Evolutionary conservation across 768 basidiomycete genomes (phyloP), one percentile per base, ranked within the genome.

Genomic region (Tulasnella sp.): DNA sequence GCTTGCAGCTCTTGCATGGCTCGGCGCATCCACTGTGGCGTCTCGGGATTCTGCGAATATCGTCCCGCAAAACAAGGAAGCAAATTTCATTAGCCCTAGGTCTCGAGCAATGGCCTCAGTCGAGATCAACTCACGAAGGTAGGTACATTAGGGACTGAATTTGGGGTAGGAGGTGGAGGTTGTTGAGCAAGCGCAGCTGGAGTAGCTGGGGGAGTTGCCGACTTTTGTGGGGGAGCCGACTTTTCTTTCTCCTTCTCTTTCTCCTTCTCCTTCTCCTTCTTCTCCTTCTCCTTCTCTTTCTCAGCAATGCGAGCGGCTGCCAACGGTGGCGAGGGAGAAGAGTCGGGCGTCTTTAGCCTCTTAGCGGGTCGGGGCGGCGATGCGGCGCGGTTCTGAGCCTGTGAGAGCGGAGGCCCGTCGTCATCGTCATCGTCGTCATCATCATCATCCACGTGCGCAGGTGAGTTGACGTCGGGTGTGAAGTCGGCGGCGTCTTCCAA

Each of bases 1-100:
- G 87, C 85, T 83, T 93, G 91, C 89, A 96, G 90, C 1, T 87
- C 88, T 75, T 89, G 89, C 84, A 93, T 90, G n/a, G 83, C 72
- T 80, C 81, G 6, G 77, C 81, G 48, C 79, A 84, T 12, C 83
- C 83, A 80, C 64, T 80, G 12, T 78, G 83, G 44, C 80, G 83
- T 40, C 44, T 48, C 75, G 76, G 83, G 72, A 82, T 82, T 42
- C 79, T 80, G 77, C 79, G 76, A 50, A 72, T 16, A 77, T 16
- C 74, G 40, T 48, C 74, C 46, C 74, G n/a, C 74, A 75, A 42
- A 75, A 48, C 74, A 75, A 75, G 41, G 74, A 42, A 75, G 74
- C 74, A 48, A 42, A 34, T 42, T 42, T 75, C 14, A 22, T 69
- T 37, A 69, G 64, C 64, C 34, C 64, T 31, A 37, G 64, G 34